Evolutionary conservation across 2,329 filamentous ascomycete genomes (phyloP), one percentile per base, ranked within the genome.

Genomic region (Fusarium cyanostomum): DNA sequence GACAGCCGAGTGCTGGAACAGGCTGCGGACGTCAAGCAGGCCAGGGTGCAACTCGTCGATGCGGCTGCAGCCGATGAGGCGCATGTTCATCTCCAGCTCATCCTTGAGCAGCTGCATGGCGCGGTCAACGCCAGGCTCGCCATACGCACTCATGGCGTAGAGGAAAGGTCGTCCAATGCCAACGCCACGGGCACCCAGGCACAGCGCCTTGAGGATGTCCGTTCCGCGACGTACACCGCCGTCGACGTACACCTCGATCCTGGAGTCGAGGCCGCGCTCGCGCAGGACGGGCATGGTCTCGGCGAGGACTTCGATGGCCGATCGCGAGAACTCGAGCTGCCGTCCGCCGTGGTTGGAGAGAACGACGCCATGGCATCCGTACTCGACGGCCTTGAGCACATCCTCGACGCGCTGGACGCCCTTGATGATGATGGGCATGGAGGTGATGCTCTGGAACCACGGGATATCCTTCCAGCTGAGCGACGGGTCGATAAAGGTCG

Each of bases 41-140:
- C 87, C 88, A 0, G 94, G 90, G 62, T 91, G 92, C 62, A 99
- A 79, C 68, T 99, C 88, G 31, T 88, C 87, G 28, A 99, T 77
- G 59, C 79, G 88, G 16, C 84, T 86, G 57, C 88, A 91, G 9
- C 95, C 95, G 68, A 99, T 92, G 63, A 99, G 81, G 7, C 95
- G 87, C 95, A 99, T 98, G 73, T 94, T 95, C 94, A 98, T 98
- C 81, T 96, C 93, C 86, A 99, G 92, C 84, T 99, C 95, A 72
- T 98, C 95, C 80, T 92, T 93, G 68, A 97, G 84, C 56, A 97
- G 80, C 77, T 93, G 90, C 90, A 98, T 97, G 28, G 95, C 95
- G 30, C 92, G 86, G 73, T 96, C 92, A 16, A 98, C 94, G 64
- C 95, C 95, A 3, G 89, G 83, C 58, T 92, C 80, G 2, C 95